A percentile compares a stretch with the other conserved stretches of the same genome.
These are phyloP conservation scores for Ashbya aceris DNA, from an alignment of 1,139 yeast genomes.

Conservation along the genomic window DNA sequence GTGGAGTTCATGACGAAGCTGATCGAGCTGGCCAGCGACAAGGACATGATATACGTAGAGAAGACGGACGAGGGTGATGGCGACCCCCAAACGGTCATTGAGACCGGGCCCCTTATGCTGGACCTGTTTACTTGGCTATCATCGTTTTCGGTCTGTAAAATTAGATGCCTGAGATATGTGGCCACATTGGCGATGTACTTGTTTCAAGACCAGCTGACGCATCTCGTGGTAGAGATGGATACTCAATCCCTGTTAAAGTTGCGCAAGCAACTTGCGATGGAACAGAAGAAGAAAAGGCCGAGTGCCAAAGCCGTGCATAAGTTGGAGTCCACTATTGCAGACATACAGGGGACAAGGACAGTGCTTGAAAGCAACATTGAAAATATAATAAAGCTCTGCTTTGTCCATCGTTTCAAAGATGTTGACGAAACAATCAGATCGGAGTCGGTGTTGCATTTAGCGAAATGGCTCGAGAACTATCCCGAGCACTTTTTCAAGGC, in stretches of 20 bases:
- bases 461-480: conserved; percentile 57
- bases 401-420: conserved; percentile 75
- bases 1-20: conserved; percentile 47
- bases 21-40: conserved; percentile 48
- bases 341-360: conserved; percentile 43
- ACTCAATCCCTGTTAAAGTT: conserved; percentile 33
- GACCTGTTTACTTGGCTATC: conserved; percentile 68
- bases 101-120: conserved; percentile 39
- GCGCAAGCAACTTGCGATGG: conserved; percentile 31
- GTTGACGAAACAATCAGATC: conserved; percentile 62
- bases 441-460: conserved; percentile 54
- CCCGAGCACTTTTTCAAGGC: conserved; percentile 69
- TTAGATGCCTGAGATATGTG: conserved; percentile 64
- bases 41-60: conserved; percentile 48
- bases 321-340: conserved; percentile 39
- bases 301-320: conserved; percentile 35
- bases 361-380: conserved; percentile 48
- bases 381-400: conserved; percentile 59
- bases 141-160: conserved; percentile 56
- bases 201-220: conserved; percentile 54
- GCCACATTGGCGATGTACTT: conserved; percentile 52
- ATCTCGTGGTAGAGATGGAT: conserved; percentile 37
- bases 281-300: conserved; percentile 30
- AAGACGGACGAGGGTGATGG: conserved; percentile 29
- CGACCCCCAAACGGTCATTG: conserved; percentile 12